These are phyloP conservation scores for Penicillium lagena DNA, from an alignment of 495 filamentous ascomycete genomes.

Conservation along the genomic window DNA sequence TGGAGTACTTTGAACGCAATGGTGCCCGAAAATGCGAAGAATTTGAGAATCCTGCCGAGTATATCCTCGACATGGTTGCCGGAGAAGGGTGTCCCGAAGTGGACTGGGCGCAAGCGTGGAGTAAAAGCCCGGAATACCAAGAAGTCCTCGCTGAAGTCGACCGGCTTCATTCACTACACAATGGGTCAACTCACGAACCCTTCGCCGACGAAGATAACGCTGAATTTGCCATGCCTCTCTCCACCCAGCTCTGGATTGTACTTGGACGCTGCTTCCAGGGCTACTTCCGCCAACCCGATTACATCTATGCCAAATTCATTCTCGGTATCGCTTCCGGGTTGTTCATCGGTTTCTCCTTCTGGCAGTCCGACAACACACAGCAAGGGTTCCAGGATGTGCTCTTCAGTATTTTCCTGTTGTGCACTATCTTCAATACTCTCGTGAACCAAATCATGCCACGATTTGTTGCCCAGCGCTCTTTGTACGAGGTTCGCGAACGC, in stretches of 20 bases:
- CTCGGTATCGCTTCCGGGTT: slow-evolving; percentile 46
- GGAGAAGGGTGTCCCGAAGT: slow-evolving; percentile 53
- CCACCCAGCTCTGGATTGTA: slow-evolving; percentile 40
- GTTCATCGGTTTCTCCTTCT: slow-evolving; percentile 89
- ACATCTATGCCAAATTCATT: slow-evolving; percentile 43
- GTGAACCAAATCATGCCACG: slow-evolving; percentile 52
- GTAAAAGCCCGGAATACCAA: slow-evolving; percentile 57
- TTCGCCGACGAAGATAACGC: slow-evolving; percentile 12
- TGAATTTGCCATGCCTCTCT: slow-evolving; percentile 48
- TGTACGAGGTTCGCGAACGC: slow-evolving; percentile 47
- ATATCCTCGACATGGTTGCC: slow-evolving; percentile 77
- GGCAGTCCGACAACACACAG: slow-evolving; percentile 54
- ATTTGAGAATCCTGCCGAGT: slow-evolving; percentile 79
- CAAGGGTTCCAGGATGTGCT: slow-evolving; percentile 81
- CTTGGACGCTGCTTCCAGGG: slow-evolving; percentile 38
- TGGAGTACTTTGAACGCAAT: slow-evolving; percentile 69
- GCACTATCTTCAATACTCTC: slow-evolving; percentile 66
- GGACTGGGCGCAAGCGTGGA: slow-evolving; percentile 76
- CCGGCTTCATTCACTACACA: slow-evolving; percentile 47
- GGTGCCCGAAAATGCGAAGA: slow-evolving; percentile 61
- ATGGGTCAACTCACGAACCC: slow-evolving; percentile 7
- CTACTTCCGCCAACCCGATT: slow-evolving; percentile 48
- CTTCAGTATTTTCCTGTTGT: slow-evolving; percentile 75
- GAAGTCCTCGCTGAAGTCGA: slow-evolving; percentile 60
- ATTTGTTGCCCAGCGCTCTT: slow-evolving; percentile 39